Base-by-base conservation (phyloP, 140 eudicot genomes). In the Erigeron philadelphicus region DNA sequence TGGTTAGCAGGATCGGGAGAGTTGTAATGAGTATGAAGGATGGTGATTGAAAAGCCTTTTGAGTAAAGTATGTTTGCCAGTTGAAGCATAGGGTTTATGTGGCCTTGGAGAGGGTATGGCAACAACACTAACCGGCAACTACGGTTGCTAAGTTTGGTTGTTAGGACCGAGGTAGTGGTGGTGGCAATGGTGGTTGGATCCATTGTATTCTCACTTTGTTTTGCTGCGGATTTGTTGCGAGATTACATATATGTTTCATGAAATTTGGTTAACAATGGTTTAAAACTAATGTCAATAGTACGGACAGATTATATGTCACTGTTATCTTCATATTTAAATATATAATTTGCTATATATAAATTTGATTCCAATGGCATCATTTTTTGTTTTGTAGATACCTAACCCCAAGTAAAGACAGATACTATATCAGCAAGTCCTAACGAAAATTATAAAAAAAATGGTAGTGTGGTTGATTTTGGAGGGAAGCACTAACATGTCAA, bases 71-170 rank as follows among this genome's bases (percentile, higher is more conserved):
- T 76, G 60, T 41, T 79, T n/a, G 87, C 87, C 0, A 79, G 80
- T 68, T 79, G 81, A 64, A 83, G 75, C 84, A 76, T 76, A 1
- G 88, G 84, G 72, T 71, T 83, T 21, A 73, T 57, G 73, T 82
- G 87, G 15, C 82, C 84, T 63, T 79, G 81, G 9, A 82, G 15
- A 5, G 84, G 84, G 2, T 47, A 45, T 0, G 84, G 84, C 18
- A 82, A 60, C 63, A 82, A 17, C 13, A 82, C 74, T 43, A 82
- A 56, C 16, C 77, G 70, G 12, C 56, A 45, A 23, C 31, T 16
- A 9, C 38, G 17, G 38, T 56, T 6, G 45, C 7, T 46, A 4
- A 18, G 15, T 15, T 15, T 38, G 8, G 50, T 8, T 6, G 67
- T 40, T 8, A 15, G 6, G 49, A 48, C 9, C 11, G 11, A 9